Conservation (phyloP, 257 asterid genomes). For the Anisodus acutangulus region DNA sequence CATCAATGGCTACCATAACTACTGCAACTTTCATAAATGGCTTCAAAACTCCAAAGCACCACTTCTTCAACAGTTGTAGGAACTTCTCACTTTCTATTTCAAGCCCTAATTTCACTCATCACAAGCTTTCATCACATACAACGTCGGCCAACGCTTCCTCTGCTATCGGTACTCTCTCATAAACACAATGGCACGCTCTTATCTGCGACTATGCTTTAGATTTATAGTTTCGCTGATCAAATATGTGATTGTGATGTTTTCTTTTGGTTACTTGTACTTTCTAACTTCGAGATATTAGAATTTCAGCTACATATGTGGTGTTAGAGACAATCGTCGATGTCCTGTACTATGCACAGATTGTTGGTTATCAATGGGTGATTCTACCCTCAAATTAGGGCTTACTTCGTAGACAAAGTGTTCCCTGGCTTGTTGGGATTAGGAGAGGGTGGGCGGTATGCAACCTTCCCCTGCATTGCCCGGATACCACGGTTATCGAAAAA, state of each 20-base stretch:
- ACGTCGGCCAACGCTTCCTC: conserved; percentile 27
- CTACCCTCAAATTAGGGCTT: no score
- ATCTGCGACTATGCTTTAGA: background rate
- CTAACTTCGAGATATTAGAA: background rate
- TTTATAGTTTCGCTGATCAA: background rate
- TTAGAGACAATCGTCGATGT: background rate
- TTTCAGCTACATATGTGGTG: background rate
- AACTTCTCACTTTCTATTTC: conserved; percentile 1
- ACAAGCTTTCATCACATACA: conserved; percentile 18
- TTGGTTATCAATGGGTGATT: background rate
- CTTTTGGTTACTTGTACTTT: background rate
- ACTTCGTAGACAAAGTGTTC: no score
- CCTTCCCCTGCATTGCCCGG: background rate
- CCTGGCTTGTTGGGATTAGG: no score
- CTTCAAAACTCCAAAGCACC: background rate
- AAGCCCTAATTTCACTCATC: background rate
- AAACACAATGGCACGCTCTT: background rate
- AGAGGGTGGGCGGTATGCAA: background rate
- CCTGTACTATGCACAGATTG: background rate
- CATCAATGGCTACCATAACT: conserved; percentile 23
- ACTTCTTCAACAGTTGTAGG: background rate
- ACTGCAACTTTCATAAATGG: background rate
- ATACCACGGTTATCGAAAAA: no score
- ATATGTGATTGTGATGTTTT: background rate
- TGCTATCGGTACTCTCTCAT: conserved; percentile 4